Base-by-base conservation (phyloP, 768 basidiomycete species). In the Termitomyces sp. region DNA sequence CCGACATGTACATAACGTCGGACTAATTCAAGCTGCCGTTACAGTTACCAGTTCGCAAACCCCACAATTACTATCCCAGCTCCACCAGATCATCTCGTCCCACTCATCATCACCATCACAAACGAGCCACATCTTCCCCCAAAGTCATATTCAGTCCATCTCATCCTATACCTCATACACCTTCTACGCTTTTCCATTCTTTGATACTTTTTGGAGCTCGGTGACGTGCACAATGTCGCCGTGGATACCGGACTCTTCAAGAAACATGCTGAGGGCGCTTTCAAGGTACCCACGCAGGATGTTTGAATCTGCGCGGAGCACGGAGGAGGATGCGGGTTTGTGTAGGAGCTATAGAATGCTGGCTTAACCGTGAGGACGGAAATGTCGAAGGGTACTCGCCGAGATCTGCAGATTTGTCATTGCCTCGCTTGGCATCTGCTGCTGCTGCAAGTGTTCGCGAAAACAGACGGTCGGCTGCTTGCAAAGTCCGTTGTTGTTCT, bases 61-160 rank as follows among this genome's bases (percentile, higher is more conserved):
- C 81, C 81, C 14, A 72, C 70, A 51, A 83, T 63, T 79, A 1
- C 80, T 80, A 64, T 83, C 78, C 81, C 81, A 83, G 52, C 72
- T 79, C 81, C 81, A 83, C 81, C 81, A 83, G 44, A 83, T 81
- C 78, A 81, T 76, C 54, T 83, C 80, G 41, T 72, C 67, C 44
- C 65, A 66, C 55, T 77, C 76, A 8, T 71, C 71, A 34, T 68
- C 66, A 1, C 58, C 54, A 14, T 35, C 55, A 35, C 26, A 21
- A 37, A 50, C 45, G 21, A 30, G 24, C n/a, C n/a, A n/a, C n/a
- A 6, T 55, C 58, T 24, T 62, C 63, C 1, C n/a, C n/a, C n/a
- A n/a, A n/a, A n/a, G n/a, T n/a, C n/a, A n/a, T n/a, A n/a, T 65
- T 44, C 28, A 67, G 48, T 4, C 68, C 71, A 28, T 43, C 54